These are phyloP conservation scores for Lodderomyces elongisporus DNA, from an alignment of 1,139 yeast genomes.

Conservation along the genomic window DNA sequence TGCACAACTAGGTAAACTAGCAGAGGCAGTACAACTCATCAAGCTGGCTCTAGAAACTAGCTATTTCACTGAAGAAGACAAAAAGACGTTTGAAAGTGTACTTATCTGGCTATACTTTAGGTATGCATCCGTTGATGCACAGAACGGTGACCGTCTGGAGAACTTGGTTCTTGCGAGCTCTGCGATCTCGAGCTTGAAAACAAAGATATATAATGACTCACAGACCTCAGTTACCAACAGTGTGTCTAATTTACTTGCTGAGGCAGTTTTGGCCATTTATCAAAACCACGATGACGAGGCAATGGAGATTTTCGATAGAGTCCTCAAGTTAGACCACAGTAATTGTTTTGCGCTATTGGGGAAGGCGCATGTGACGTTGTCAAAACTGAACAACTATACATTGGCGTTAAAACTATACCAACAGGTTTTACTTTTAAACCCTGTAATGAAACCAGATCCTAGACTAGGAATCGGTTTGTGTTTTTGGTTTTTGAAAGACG, in stretches of 20 bases:
- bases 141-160: constrained; percentile 23
- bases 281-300: constrained; percentile 60
- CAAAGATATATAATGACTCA: constrained; percentile 15
- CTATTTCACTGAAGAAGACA: constrained; percentile 44
- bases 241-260: constrained; percentile 50
- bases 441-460: constrained; percentile 82
- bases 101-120: constrained; percentile 69
- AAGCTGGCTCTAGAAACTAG: constrained; percentile 48
- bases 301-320: constrained; percentile 53
- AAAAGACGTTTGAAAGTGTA: constrained; percentile 53
- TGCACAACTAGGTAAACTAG: constrained; percentile 52
- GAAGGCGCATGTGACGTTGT: constrained; percentile 75
- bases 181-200: constrained; percentile 16
- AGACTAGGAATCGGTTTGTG: constrained; percentile 93
- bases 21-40: constrained; percentile 63
- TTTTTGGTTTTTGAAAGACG: constrained; percentile 83
- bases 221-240: constrained; percentile 15
- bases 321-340: constrained; percentile 44
- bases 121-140: constrained; percentile 14
- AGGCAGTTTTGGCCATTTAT: constrained; percentile 48
- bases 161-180: constrained; percentile 21
- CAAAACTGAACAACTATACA: constrained; percentile 61
- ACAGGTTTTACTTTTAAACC: constrained; percentile 71
- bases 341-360: constrained; percentile 80
- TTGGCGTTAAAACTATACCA: constrained; percentile 80